These are phyloP conservation scores for Beta corolliflora DNA, from an alignment of 179 eudicot species.

Conservation along the genomic window DNA sequence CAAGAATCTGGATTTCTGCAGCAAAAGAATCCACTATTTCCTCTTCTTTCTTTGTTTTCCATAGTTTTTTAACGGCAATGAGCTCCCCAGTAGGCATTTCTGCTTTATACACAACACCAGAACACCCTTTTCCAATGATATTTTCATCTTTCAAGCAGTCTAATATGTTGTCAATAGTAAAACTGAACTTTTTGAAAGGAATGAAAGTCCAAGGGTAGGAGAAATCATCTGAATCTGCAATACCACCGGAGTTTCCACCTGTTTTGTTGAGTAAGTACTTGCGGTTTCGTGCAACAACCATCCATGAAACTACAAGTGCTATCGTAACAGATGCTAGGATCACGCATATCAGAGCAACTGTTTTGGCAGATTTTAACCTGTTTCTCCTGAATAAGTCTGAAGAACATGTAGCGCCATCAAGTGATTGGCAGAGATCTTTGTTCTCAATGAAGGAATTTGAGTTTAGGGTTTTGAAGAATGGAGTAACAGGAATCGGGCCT, in stretches of 20 bases:
- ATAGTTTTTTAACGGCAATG: slow-evolving; percentile 81
- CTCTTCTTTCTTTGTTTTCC: slow-evolving; percentile 81
- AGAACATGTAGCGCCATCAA: slow-evolving; percentile 74
- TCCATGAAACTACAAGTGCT: slow-evolving; percentile 53
- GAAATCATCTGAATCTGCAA: slow-evolving; percentile 58
- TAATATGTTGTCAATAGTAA: slow-evolving; percentile 69
- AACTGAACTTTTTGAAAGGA: slow-evolving; percentile 78
- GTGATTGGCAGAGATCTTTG: slow-evolving; percentile 61
- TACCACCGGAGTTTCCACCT: slow-evolving; percentile 28
- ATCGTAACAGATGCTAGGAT: slow-evolving; percentile 50
- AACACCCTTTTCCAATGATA: slow-evolving; percentile 90
- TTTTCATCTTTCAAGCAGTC: slow-evolving; percentile 82
- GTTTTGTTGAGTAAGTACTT: slow-evolving; percentile 47
- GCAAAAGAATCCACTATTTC: slow-evolving; percentile 77
- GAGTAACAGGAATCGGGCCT: slow-evolving; percentile 82
- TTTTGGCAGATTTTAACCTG: slow-evolving; percentile 59
- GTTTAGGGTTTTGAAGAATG: slow-evolving; percentile 66
- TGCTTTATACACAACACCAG: slow-evolving; percentile 84
- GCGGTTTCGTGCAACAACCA: slow-evolving; percentile 51
- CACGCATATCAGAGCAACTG: slow-evolving; percentile 50
- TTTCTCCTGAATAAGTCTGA: slow-evolving; percentile 38
- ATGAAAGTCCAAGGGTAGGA: slow-evolving; percentile 95
- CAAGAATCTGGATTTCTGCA: slow-evolving; percentile 89
- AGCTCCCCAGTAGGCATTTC: slow-evolving; percentile 84
- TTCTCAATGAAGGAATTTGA: slow-evolving; percentile 58